Base-by-base conservation (phyloP, 768 basidiomycete species). In the Suillus sp. region DNA sequence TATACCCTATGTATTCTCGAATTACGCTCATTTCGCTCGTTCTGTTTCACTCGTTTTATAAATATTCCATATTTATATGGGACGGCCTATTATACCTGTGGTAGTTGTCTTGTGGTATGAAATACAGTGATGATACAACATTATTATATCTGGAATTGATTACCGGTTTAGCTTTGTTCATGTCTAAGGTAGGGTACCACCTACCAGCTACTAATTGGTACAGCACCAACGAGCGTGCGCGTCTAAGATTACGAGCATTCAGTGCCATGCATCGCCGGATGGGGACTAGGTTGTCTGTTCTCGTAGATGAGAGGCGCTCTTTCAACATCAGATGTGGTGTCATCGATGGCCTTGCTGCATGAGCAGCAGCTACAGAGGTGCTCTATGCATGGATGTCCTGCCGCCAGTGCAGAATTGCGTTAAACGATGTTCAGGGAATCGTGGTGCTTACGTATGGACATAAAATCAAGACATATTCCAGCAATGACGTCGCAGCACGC, bases 311-410 rank as follows among this genome's bases (percentile, higher is more conserved):
- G 68, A 1, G 73, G 69, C 13, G 59, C 62, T 20, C 60, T 69
- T 62, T 74, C 73, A 10, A 42, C 25, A 3, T 57, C 38, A 40
- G 27, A 27, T 30, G 10, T 37, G 3, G 38, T 57, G 10, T 57
- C 56, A 5, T 57, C 38, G 6, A 57, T 8, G 7, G 40, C 11
- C 37, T 11, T 27, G 11, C 16, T 35, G 55, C 71, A 70, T 9
- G 68, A 54, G 48, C 63, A 56, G 37, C 69, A 75, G 13, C 43
- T 57, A 61, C 74, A 74, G 14, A 76, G 3, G 0, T 65, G 66
- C 66, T 71, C 67, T 2, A 74, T 72, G 10, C 69, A 74, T 20
- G 61, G 14, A 20, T 62, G 73, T 60, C 62, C 74, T 34, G 32
- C 32, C 32, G 61, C 25, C 16, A 6, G 14, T 13, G 27, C 3